Percentiles rank a stretch among this genome's conserved stretches.
Conservation (phyloP, 306 rosid species). For the Vachellia collinsii region DNA sequence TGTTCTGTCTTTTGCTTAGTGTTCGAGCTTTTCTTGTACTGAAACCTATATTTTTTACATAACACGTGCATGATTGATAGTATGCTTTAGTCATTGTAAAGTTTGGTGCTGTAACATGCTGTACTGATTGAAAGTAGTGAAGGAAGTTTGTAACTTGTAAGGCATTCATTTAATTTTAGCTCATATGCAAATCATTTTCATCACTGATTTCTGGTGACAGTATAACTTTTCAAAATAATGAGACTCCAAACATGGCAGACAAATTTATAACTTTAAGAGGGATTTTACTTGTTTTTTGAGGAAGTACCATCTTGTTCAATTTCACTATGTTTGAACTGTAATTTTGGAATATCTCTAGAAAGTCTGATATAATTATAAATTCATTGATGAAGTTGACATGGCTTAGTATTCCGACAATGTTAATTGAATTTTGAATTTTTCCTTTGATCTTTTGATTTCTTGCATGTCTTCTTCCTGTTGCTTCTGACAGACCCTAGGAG, state of each 20-base stretch:
- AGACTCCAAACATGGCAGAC: background rate
- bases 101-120: slow-evolving; percentile 4
- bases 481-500: background rate
- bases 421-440: background rate
- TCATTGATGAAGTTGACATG: background rate
- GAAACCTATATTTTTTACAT: background rate
- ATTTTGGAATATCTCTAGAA: background rate
- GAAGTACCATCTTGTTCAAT: slow-evolving; percentile 18
- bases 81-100: background rate
- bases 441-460: background rate
- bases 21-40: slow-evolving; percentile 9
- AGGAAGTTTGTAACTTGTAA: slow-evolving; percentile 8
- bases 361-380: background rate
- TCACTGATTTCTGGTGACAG: background rate
- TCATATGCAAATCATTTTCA: background rate
- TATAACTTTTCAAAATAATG: slow-evolving; percentile 1
- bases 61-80: background rate
- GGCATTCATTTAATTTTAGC: slow-evolving; percentile 2
- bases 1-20: slow-evolving; percentile 9
- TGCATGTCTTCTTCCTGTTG: background rate
- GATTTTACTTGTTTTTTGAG: slow-evolving; percentile 12
- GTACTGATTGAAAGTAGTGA: slow-evolving; percentile 23
- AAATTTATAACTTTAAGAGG: slow-evolving; percentile 3
- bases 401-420: background rate
- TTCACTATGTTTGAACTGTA: slow-evolving; percentile 14